These are phyloP conservation scores for Beauveria caledonica DNA, from an alignment of 2,329 filamentous ascomycete genomes.

Conservation along the genomic window DNA sequence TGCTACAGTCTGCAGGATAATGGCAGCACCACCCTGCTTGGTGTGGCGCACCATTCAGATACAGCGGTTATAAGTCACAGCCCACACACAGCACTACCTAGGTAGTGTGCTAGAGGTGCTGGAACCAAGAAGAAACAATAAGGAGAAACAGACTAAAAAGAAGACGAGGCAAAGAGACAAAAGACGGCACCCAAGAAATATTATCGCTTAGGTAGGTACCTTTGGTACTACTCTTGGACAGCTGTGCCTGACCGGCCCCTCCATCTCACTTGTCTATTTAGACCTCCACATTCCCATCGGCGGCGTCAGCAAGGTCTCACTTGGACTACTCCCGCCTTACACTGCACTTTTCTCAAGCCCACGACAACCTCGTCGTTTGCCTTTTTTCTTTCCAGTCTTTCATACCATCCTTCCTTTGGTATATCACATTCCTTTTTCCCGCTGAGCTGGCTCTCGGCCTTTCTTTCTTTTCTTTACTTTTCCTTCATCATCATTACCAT, in stretches of 20 bases:
- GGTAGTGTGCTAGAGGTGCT: background rate
- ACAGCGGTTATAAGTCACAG: background rate
- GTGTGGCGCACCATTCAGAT: background rate
- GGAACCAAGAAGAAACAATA: background rate
- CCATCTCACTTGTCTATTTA: slow-evolving; percentile 14
- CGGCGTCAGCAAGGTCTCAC: slow-evolving; percentile 10
- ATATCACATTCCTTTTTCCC: background rate
- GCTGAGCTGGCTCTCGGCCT: slow-evolving; percentile 1
- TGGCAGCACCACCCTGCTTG: background rate
- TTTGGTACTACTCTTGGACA: too few relatives aligned
- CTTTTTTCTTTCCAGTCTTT: background rate
- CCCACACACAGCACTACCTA: background rate
- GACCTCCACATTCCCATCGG: slow-evolving; percentile 14
- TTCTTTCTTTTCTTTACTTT: background rate
- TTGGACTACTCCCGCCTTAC: background rate
- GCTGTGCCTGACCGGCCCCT: background rate
- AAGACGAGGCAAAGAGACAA: background rate
- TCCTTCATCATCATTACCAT: background rate
- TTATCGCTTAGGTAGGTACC: too few relatives aligned
- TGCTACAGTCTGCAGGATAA: background rate
- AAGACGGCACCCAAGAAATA: too few relatives aligned
- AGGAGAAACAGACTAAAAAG: background rate
- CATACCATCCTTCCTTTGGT: slow-evolving; percentile 10
- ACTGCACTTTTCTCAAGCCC: background rate
- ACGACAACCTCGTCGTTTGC: background rate